These are phyloP conservation scores for Umbelopsis isabellina DNA, from an alignment of 192 early-diverging fungal species.

Conservation along the genomic window DNA sequence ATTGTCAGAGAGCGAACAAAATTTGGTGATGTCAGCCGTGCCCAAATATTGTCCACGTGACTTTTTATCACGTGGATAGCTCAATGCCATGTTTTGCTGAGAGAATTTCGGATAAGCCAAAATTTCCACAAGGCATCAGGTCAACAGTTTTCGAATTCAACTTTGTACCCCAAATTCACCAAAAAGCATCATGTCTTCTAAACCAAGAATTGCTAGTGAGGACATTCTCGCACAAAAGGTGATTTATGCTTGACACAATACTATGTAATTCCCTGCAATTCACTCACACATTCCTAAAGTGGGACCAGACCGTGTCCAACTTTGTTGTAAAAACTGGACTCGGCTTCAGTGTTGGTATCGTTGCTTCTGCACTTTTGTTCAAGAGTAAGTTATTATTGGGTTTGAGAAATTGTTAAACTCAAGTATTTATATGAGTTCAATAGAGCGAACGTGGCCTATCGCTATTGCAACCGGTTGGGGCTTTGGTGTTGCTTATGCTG, in stretches of 20 bases:
- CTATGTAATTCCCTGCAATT: background rate
- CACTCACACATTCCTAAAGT: conserved; percentile 53
- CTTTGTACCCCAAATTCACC: background rate
- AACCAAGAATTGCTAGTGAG: conserved; percentile 57
- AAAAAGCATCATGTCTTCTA: conserved; percentile 23
- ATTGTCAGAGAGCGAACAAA: background rate
- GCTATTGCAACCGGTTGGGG: conserved; percentile 82
- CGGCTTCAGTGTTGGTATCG: conserved; percentile 83
- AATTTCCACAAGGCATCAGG: no score
- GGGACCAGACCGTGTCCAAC: conserved; percentile 85
- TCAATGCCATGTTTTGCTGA: background rate
- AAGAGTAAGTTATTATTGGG: conserved; percentile 61
- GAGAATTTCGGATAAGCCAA: no score
- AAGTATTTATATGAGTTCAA: background rate
- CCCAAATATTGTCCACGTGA: background rate
- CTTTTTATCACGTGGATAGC: background rate
- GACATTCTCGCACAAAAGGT: conserved; percentile 67
- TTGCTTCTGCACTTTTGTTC: conserved; percentile 86
- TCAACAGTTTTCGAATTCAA: conserved; percentile 10
- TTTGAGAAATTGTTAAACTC: background rate
- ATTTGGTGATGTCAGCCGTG: background rate
- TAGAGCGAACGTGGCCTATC: conserved; percentile 86
- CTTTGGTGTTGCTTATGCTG: conserved; percentile 79
- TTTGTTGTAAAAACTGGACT: conserved; percentile 79
- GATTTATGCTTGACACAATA: conserved; percentile 18